These are phyloP conservation scores for Sporothrix sp. DNA, from an alignment of 2,329 filamentous ascomycete species.

Conservation along the genomic window DNA sequence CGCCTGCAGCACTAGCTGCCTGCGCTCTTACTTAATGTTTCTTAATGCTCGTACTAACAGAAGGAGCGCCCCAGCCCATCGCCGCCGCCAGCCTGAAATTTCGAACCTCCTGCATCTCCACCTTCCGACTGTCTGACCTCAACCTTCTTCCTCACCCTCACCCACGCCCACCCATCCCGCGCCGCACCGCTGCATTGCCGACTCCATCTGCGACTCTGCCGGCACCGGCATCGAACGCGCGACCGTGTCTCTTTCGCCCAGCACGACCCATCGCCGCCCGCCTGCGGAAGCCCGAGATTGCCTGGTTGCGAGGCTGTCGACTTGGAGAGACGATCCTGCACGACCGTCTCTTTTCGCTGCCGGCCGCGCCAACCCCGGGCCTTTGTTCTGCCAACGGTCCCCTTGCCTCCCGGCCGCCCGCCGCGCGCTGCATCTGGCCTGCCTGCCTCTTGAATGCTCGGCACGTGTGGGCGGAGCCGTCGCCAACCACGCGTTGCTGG, in stretches of 20 bases:
- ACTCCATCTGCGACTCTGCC: neutral
- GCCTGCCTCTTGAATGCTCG: slow-evolving; percentile 3
- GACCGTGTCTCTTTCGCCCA: neutral
- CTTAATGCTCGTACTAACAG: too few relatives aligned
- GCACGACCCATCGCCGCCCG: neutral
- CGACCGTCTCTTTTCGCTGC: slow-evolving; percentile 4
- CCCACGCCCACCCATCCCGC: neutral
- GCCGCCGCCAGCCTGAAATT: slow-evolving; percentile 10
- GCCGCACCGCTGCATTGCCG: neutral
- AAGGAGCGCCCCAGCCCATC: neutral
- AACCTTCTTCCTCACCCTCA: neutral
- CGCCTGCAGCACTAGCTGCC: neutral
- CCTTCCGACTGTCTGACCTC: neutral
- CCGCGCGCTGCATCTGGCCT: neutral
- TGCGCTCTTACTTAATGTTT: neutral
- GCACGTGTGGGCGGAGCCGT: slow-evolving; percentile 7
- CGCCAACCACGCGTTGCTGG: slow-evolving; percentile 11
- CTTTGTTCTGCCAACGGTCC: too few relatives aligned
- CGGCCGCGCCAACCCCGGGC: neutral
- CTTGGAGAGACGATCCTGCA: slow-evolving; percentile 9
- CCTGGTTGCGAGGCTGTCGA: slow-evolving; percentile 2
- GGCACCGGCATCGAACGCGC: neutral
- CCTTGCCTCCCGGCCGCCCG: neutral
- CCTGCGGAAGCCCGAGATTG: neutral
- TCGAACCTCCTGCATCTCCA: slow-evolving; percentile 6